Evolutionary conservation across 768 basidiomycete genomes (phyloP).

Genomic region (Roridomyces roridus): DNA sequence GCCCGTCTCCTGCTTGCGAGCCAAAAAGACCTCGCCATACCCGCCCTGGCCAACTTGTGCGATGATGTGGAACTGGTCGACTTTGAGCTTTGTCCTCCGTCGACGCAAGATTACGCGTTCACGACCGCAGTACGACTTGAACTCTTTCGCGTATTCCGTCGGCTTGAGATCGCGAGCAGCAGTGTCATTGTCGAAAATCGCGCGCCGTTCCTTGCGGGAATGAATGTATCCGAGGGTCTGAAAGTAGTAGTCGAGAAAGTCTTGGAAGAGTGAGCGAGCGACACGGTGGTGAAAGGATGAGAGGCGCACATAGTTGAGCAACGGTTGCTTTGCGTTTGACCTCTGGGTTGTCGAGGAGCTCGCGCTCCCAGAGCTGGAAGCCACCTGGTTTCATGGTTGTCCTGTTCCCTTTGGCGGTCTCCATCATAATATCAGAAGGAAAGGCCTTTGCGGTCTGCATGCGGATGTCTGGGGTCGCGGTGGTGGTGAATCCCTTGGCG

Average conservation of each 20-base stretch:
- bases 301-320: conserved; percentile 91
- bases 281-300: conserved; percentile 7
- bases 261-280: conserved; percentile 43
- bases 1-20: conserved; percentile 92
- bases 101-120: conserved; percentile 93
- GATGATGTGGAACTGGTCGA: conserved; percentile 98
- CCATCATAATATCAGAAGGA: conserved; percentile 70
- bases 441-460: conserved; percentile 63
- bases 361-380: conserved; percentile 83
- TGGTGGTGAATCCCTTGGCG: conserved; percentile 66
- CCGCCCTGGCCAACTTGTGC: conserved; percentile 99
- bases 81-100: conserved; percentile 88
- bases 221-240: conserved; percentile 91
- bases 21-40: conserved; percentile 97
- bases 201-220: conserved; percentile 82
- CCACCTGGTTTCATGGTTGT: conserved; percentile 67
- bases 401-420: conserved; percentile 59
- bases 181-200: conserved; percentile 86
- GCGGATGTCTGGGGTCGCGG: conserved; percentile 49
- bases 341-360: conserved; percentile 83
- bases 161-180: conserved; percentile 62
- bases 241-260: conserved; percentile 99
- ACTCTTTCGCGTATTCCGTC: conserved; percentile 74
- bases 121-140: conserved; percentile 91
- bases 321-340: conserved; percentile 96